Percentiles rank a stretch among this genome's conserved stretches.
Conservation (phyloP, 306 rosid species). For the Cucumis melo region DNA sequence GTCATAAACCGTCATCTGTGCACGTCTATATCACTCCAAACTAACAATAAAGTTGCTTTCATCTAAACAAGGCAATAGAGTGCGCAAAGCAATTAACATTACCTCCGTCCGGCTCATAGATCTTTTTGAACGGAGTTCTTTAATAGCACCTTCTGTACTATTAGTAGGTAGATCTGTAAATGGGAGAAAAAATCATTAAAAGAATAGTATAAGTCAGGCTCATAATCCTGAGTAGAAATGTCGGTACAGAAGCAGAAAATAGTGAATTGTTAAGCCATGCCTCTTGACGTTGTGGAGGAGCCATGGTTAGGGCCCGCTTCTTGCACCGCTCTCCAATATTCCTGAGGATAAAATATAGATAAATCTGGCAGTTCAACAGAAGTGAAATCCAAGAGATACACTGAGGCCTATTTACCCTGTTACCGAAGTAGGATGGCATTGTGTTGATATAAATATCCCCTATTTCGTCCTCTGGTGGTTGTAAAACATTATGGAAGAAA, state of each 20-base stretch:
- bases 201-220: neutral
- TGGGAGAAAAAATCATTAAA: neutral
- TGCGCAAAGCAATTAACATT: neutral
- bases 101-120: conserved; percentile 85
- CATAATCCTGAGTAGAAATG: conserved; percentile 5
- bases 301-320: conserved; percentile 23
- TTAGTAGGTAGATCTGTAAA: conserved; percentile 48
- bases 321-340: conserved; percentile 50
- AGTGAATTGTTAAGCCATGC: conserved; percentile 25
- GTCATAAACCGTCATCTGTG: neutral
- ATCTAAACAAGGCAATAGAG: neutral
- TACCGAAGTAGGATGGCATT: conserved; percentile 43
- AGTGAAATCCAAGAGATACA: conserved; percentile 12
- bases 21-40: neutral
- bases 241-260: neutral
- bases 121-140: conserved; percentile 46
- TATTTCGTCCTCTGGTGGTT: conserved; percentile 85
- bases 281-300: conserved; percentile 45
- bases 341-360: conserved; percentile 28
- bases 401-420: conserved; percentile 48
- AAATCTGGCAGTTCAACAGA: conserved; percentile 11
- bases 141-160: conserved; percentile 52
- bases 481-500: conserved; percentile 80
- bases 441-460: conserved; percentile 57
- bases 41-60: neutral